Evolutionary conservation across 495 filamentous ascomycete species (phyloP).

Genomic region (Collariella sp.): DNA sequence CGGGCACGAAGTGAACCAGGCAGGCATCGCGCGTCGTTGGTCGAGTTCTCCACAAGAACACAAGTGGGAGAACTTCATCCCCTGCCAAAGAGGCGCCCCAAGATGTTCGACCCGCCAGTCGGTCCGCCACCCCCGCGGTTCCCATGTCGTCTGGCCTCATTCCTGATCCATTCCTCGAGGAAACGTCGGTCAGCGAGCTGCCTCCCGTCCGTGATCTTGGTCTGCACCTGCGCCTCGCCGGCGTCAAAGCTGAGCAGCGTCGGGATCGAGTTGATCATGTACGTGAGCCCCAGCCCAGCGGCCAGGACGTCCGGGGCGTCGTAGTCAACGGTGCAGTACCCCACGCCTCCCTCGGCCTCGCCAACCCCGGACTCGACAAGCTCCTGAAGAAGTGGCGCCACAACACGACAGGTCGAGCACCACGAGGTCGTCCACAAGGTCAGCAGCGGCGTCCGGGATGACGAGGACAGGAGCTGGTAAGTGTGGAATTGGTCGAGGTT

Average conservation of each 20-base stretch:
- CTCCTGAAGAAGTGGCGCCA: conserved; percentile 45
- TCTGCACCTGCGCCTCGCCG: conserved; percentile 48
- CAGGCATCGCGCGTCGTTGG: too few relatives aligned
- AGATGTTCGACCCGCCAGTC: conserved; percentile 15
- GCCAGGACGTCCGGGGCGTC: conserved; percentile 50
- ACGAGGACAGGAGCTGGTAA: conserved; percentile 50
- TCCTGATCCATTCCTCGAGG: conserved; percentile 52
- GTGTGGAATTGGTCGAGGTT: conserved; percentile 52
- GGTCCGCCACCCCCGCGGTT: conserved; percentile 38
- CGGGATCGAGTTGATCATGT: conserved; percentile 56
- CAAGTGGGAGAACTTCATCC: too few relatives aligned
- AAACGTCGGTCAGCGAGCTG: conserved; percentile 46
- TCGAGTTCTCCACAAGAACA: too few relatives aligned
- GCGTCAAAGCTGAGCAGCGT: conserved; percentile 59
- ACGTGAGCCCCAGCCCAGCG: conserved; percentile 46
- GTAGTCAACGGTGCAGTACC: conserved; percentile 53
- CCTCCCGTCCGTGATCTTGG: conserved; percentile 46
- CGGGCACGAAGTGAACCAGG: neutral
- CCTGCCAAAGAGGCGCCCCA: conserved; percentile 33
- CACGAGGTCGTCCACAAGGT: conserved; percentile 64
- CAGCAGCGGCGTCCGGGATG: conserved; percentile 50
- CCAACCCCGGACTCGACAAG: conserved; percentile 49
- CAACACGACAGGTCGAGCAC: conserved; percentile 49
- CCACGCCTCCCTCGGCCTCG: conserved; percentile 52
- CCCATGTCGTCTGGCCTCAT: conserved; percentile 44